Percentiles rank a stretch among this genome's conserved stretches.
Evolutionary conservation across 2,329 filamentous ascomycete genomes (phyloP).

Genomic region (Fusarium secorum): DNA sequence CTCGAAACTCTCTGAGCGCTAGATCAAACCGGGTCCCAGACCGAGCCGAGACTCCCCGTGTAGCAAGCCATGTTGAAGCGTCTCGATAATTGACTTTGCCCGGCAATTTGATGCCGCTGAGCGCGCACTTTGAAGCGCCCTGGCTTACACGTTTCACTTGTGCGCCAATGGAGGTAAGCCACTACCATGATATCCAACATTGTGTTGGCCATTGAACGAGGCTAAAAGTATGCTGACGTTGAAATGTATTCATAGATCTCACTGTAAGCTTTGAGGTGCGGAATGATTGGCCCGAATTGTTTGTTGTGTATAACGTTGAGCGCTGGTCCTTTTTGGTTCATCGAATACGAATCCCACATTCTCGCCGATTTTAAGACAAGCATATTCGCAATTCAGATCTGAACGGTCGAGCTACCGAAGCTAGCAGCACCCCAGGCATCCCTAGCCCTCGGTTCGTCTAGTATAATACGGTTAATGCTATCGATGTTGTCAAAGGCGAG

Average conservation of each 20-base stretch:
- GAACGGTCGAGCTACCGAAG: slow-evolving; percentile 13
- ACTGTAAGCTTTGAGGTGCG: neutral
- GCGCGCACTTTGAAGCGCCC: neutral
- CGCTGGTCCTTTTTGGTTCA: neutral
- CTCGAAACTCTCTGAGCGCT: slow-evolving; percentile 8
- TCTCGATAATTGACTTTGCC: neutral
- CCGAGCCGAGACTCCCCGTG: slow-evolving; percentile 15
- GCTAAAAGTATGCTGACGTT: neutral
- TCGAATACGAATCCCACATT: neutral
- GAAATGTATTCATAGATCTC: neutral
- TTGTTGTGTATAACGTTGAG: neutral
- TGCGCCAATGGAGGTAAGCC: neutral
- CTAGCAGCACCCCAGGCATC: slow-evolving; percentile 4
- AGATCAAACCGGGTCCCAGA: slow-evolving; percentile 11
- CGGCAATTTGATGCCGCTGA: slow-evolving; percentile 14
- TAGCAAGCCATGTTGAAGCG: neutral
- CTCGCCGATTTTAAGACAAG: neutral
- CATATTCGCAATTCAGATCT: neutral
- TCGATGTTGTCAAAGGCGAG: neutral
- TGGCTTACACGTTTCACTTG: slow-evolving; percentile 7
- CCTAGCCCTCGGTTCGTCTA: neutral
- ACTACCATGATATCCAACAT: neutral
- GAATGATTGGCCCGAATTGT: neutral
- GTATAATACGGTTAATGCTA: neutral
- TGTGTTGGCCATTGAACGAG: neutral